These are phyloP conservation scores for Mycena vulgaris DNA, from an alignment of 768 basidiomycete species.

Conservation along the genomic window DNA sequence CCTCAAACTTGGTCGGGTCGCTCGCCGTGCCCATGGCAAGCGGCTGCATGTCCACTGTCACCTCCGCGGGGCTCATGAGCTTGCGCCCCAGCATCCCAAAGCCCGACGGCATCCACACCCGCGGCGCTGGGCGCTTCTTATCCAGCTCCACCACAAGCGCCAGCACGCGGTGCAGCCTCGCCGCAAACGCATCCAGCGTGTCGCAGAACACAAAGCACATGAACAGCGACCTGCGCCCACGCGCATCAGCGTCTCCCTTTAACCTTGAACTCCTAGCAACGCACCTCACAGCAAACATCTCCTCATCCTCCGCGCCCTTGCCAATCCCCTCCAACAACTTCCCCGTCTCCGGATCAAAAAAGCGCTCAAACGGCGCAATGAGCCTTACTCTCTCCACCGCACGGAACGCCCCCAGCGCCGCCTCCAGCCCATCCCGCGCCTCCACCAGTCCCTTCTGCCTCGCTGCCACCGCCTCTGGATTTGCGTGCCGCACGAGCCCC, in stretches of 20 bases:
- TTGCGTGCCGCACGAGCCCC: constrained; percentile 44
- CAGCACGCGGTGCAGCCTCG: constrained; percentile 52
- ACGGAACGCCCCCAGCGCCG: constrained; percentile 52
- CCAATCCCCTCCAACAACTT: constrained; percentile 41
- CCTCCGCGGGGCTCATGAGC: constrained; percentile 47
- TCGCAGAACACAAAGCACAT: constrained; percentile 63
- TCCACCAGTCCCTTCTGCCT: constrained; percentile 47
- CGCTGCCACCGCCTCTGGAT: constrained; percentile 42
- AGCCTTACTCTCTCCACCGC: constrained; percentile 53
- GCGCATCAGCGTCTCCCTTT: no score
- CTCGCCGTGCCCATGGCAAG: constrained; percentile 54
- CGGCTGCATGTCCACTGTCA: constrained; percentile 50
- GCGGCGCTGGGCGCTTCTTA: constrained; percentile 49
- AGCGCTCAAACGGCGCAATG: constrained; percentile 58
- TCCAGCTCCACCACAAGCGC: constrained; percentile 53
- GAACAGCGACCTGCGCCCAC: constrained; percentile 52
- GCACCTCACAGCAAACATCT: constrained; percentile 59
- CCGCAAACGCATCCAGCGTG: constrained; percentile 58
- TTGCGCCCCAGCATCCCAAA: constrained; percentile 56
- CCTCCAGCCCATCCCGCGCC: constrained; percentile 43
- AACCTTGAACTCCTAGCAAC: no score
- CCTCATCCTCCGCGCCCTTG: constrained; percentile 35
- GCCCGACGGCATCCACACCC: constrained; percentile 62
- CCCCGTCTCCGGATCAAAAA: constrained; percentile 57
- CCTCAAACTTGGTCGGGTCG: constrained; percentile 52